Evolutionary conservation across 768 basidiomycete species (phyloP).

Genomic region (Rhizopogon vesiculosus): DNA sequence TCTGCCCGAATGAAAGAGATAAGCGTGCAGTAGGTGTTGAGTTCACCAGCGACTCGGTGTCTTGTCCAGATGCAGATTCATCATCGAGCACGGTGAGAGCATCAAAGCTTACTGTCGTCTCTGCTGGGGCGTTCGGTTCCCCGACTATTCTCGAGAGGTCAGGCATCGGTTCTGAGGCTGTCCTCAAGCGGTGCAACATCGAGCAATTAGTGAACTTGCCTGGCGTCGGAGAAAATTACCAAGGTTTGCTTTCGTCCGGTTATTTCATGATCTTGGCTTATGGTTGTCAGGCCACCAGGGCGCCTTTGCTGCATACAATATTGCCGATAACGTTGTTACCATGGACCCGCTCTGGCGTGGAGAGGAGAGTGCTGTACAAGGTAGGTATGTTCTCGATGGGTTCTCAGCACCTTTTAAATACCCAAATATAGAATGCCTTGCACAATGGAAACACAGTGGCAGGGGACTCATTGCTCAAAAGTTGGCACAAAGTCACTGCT

Average conservation of each 20-base stretch:
- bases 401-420: slow-evolving; percentile 10
- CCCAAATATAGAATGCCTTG: slow-evolving; percentile 22
- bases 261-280: background rate
- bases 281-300: slow-evolving; percentile 25
- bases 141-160: slow-evolving; percentile 55
- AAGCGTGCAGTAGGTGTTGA: slow-evolving; percentile 43
- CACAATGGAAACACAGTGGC: slow-evolving; percentile 33
- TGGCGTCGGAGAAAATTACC: slow-evolving; percentile 74
- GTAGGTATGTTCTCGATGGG: slow-evolving; percentile 25
- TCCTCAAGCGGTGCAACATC: slow-evolving; percentile 47
- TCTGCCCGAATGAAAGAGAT: slow-evolving; percentile 8
- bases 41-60: slow-evolving; percentile 33
- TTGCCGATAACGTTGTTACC: slow-evolving; percentile 41
- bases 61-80: slow-evolving; percentile 16
- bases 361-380: slow-evolving; percentile 30
- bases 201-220: slow-evolving; percentile 56
- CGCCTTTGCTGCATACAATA: slow-evolving; percentile 29
- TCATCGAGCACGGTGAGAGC: slow-evolving; percentile 27
- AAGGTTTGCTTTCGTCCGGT: slow-evolving; percentile 31
- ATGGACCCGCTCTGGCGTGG: slow-evolving; percentile 43
- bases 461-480: slow-evolving; percentile 52
- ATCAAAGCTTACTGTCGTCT: slow-evolving; percentile 42
- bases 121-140: slow-evolving; percentile 51
- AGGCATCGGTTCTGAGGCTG: slow-evolving; percentile 54
- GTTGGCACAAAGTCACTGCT: slow-evolving; percentile 26